phyloP scores from a whole-genome alignment of 2,329 filamentous ascomycete species.

The Aspergillus sp. region DNA sequence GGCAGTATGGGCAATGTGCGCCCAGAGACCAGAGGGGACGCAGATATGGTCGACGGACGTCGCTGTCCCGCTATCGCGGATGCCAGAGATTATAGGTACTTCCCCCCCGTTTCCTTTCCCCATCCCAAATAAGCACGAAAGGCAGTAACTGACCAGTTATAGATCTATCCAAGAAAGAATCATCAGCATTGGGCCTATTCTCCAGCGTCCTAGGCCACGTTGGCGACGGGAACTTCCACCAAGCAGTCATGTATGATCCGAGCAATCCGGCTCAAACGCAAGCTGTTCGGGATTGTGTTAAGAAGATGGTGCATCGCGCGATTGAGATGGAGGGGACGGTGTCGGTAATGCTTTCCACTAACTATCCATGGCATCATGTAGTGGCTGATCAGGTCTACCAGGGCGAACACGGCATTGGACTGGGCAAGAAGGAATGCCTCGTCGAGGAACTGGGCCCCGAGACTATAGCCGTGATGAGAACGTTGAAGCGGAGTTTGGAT shows the following conservation, averaged over 20 bases:
- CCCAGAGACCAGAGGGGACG: conserved; percentile 57
- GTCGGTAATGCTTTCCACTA: conserved; percentile 54
- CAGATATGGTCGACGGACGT: conserved; percentile 67
- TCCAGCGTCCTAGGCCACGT: conserved; percentile 87
- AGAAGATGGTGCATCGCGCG: conserved; percentile 84
- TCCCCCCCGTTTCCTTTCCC: background rate
- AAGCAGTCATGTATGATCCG: conserved; percentile 85
- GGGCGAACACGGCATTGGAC: conserved; percentile 83
- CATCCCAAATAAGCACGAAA: too few species aligned
- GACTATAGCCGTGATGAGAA: conserved; percentile 84
- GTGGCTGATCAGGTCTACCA: conserved; percentile 23
- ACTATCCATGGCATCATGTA: background rate
- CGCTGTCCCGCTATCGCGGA: conserved; percentile 61
- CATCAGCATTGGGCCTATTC: conserved; percentile 83
- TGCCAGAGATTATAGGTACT: conserved; percentile 65
- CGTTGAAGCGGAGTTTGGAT: conserved; percentile 78
- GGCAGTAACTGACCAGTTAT: conserved; percentile 34
- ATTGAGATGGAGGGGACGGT: conserved; percentile 93
- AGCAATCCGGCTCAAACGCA: conserved; percentile 66
- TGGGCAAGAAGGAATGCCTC: conserved; percentile 82
- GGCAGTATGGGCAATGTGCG: conserved; percentile 64
- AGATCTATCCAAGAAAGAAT: conserved; percentile 86
- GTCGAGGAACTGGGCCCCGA: conserved; percentile 80
- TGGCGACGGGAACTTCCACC: conserved; percentile 93
- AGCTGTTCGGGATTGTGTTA: conserved; percentile 65